Evolutionary conservation across 768 basidiomycete genomes (phyloP).

Genomic region (Nidularia sp.): DNA sequence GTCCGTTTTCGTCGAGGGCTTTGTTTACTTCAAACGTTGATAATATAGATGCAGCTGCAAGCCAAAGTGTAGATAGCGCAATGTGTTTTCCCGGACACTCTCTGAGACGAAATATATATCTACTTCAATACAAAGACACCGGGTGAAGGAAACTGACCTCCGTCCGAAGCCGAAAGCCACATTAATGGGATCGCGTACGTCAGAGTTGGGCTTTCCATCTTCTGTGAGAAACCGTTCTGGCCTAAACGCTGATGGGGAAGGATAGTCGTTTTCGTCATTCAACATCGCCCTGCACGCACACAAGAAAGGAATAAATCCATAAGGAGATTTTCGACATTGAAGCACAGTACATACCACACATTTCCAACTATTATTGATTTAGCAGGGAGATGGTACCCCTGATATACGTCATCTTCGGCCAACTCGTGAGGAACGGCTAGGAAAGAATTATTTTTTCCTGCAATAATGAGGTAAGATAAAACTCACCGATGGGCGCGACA

Average conservation of each 20-base stretch:
- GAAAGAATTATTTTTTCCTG: neutral
- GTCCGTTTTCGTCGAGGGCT: too few relatives aligned
- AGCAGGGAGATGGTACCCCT: conserved; percentile 36
- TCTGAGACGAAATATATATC: too few relatives aligned
- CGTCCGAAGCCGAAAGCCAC: conserved; percentile 23
- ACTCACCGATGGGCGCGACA: conserved; percentile 19
- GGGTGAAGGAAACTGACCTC: conserved; percentile 5
- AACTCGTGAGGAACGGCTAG: conserved; percentile 19
- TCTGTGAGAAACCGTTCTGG: conserved; percentile 33
- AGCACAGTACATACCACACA: conserved; percentile 14
- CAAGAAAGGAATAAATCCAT: neutral
- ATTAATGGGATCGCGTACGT: conserved; percentile 22
- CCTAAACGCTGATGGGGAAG: conserved; percentile 20
- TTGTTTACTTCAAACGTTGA: too few relatives aligned
- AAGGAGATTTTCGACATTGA: neutral
- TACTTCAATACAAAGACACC: too few relatives aligned
- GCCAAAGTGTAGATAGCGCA: too few relatives aligned
- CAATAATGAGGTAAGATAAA: neutral
- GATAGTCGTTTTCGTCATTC: conserved; percentile 13
- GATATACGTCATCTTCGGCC: conserved; percentile 32
- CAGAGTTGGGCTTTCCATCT: conserved; percentile 20
- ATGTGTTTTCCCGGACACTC: too few relatives aligned
- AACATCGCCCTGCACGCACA: conserved; percentile 12
- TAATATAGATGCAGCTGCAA: too few relatives aligned
- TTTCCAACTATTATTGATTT: conserved; percentile 24